phyloP scores from a whole-genome alignment of 345 rosid species.

The Populus euphratica region DNA sequence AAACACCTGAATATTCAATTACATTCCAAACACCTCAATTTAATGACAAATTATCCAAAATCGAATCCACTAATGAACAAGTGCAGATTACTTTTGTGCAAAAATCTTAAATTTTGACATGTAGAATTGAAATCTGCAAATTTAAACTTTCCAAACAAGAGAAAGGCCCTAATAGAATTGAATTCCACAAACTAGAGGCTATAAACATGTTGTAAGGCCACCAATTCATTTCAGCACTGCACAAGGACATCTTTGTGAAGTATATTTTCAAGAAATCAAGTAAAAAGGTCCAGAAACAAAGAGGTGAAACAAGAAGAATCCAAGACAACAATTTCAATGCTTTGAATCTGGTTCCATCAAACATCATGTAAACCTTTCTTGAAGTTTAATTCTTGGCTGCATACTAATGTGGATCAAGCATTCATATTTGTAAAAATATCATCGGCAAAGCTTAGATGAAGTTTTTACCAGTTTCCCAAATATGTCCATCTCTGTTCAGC shows the following conservation, averaged over 20 bases:
- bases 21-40: no score
- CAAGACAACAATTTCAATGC: not conserved
- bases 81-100: not conserved
- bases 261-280: not conserved
- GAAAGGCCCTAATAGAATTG: not conserved
- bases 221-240: not conserved
- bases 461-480: no score
- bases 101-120: not conserved
- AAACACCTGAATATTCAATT: no score
- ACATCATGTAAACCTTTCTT: not conserved
- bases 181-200: not conserved
- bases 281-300: not conserved
- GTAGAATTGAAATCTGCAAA: not conserved
- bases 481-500: not conserved
- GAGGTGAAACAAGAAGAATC: not conserved
- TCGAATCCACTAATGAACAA: not conserved
- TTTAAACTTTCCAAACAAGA: not conserved
- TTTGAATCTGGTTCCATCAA: not conserved
- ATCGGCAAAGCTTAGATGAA: no score
- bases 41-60: no score
- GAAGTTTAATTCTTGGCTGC: not conserved
- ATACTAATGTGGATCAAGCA: not conserved
- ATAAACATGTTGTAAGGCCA: not conserved
- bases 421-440: not conserved
- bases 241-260: not conserved